phyloP scores from a whole-genome alignment of 352 stramenopile species.

The Globisporangium takayamanum region DNA sequence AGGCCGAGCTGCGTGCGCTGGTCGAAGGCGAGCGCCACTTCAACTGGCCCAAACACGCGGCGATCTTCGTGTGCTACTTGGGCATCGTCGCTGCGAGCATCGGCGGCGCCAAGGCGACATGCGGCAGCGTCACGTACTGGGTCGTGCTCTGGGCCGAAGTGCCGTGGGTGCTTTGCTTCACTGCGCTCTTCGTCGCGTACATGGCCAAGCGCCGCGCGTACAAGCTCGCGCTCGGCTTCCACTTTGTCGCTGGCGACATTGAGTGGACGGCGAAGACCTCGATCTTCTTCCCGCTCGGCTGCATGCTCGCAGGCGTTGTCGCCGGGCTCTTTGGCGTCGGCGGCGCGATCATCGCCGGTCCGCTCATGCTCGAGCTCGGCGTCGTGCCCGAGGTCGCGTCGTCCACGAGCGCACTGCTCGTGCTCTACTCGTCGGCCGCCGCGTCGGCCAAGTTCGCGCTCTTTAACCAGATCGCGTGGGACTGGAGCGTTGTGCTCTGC shows the following conservation, averaged over 20 bases:
- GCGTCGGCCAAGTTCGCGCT: conserved; percentile 46
- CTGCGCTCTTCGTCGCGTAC: conserved; percentile 21
- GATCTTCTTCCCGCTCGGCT: conserved; percentile 28
- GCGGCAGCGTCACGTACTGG: conserved; percentile 16
- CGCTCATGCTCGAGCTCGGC: conserved; percentile 52
- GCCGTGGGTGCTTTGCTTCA: conserved; percentile 44
- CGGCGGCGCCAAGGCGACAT: conserved; percentile 11
- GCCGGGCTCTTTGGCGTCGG: conserved; percentile 45
- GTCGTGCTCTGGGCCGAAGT: conserved; percentile 37
- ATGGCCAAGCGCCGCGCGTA: conserved; percentile 30
- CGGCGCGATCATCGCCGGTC: conserved; percentile 46
- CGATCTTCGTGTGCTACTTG: conserved; percentile 40
- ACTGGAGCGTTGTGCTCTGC: conserved; percentile 34
- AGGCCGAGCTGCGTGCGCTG: conserved; percentile 3
- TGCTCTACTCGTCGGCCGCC: conserved; percentile 44
- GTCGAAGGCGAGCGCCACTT: conserved; percentile 30
- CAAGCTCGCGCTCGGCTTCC: conserved; percentile 35
- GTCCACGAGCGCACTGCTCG: conserved; percentile 38
- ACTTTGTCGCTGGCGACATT: conserved; percentile 34
- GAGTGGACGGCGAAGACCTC: conserved; percentile 35
- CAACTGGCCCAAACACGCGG: conserved; percentile 28
- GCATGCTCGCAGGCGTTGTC: conserved; percentile 30
- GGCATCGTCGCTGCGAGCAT: conserved; percentile 25
- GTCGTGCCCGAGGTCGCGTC: conserved; percentile 46
- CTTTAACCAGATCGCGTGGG: conserved; percentile 43